Conservation (phyloP, 345 rosid species). For the Erucastrum elatum region DNA sequence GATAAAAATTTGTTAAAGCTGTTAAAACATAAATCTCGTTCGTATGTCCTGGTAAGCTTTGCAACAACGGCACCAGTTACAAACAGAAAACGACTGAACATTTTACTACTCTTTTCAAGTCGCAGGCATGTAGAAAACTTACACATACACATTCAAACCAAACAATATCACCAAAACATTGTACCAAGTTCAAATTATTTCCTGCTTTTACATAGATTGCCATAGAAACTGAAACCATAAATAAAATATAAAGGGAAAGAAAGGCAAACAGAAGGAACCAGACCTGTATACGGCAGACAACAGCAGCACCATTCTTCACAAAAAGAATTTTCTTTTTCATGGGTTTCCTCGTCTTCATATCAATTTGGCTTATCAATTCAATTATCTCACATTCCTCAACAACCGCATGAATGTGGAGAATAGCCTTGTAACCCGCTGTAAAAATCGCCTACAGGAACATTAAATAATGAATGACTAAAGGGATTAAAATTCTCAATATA, state of each 20-base stretch:
- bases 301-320: slow-evolving; percentile 84
- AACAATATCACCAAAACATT: background rate
- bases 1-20: background rate
- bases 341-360: slow-evolving; percentile 82
- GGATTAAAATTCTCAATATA: background rate
- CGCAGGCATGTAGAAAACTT: background rate
- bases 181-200: slow-evolving; percentile 4
- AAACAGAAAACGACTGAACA: background rate
- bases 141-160: background rate
- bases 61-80: background rate
- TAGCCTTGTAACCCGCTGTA: slow-evolving; percentile 95
- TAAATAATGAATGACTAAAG: background rate
- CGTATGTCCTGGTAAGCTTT: background rate
- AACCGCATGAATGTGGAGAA: slow-evolving; percentile 85
- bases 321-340: slow-evolving; percentile 88
- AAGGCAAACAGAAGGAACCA: background rate
- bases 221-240: background rate
- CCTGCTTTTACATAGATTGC: background rate
- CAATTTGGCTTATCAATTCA: slow-evolving; percentile 74
- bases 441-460: slow-evolving; percentile 72
- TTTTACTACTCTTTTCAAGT: background rate
- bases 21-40: background rate
- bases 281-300: slow-evolving; percentile 85
- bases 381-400: slow-evolving; percentile 97
- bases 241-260: background rate